phyloP scores from a whole-genome alignment of 306 rosid species.

The Ormosia semicastrata region DNA sequence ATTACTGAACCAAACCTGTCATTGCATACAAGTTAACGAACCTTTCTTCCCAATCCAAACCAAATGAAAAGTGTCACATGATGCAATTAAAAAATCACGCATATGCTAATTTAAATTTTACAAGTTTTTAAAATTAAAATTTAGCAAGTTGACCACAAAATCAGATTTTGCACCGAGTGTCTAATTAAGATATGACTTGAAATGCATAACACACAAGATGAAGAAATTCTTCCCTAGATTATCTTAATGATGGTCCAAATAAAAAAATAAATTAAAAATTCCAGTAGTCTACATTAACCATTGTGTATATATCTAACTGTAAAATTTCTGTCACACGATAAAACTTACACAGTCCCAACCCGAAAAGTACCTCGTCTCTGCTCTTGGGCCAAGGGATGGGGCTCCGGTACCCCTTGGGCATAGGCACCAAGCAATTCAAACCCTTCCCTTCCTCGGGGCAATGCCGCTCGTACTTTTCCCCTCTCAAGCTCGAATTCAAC shows the following conservation, averaged over 20 bases:
- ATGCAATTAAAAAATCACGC: neutral
- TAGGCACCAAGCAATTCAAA: slow-evolving; percentile 67
- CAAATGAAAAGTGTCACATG: neutral
- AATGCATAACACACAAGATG: neutral
- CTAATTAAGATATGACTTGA: neutral
- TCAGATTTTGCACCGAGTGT: neutral
- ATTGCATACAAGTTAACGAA: slow-evolving; percentile 24
- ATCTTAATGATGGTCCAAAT: neutral
- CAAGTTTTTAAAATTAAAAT: neutral
- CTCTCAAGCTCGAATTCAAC: slow-evolving; percentile 40
- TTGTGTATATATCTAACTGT: neutral
- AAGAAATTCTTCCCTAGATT: neutral
- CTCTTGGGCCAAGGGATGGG: slow-evolving; percentile 81
- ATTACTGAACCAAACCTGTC: slow-evolving; percentile 86
- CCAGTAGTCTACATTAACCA: neutral
- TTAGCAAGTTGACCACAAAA: slow-evolving; percentile 11
- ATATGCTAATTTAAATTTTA: neutral
- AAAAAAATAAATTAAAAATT: no score
- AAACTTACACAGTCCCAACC: slow-evolving; percentile 23
- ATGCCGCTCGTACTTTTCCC: slow-evolving; percentile 77
- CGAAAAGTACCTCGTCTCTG: slow-evolving; percentile 74
- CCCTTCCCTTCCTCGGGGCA: slow-evolving; percentile 55
- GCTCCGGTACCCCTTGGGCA: slow-evolving; percentile 55
- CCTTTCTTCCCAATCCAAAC: neutral
- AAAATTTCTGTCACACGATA: neutral